A percentile compares a stretch with the other conserved stretches of the same genome.
These are phyloP conservation scores for Cucurbita moschata DNA, from an alignment of 306 rosid genomes.

Conservation along the genomic window DNA sequence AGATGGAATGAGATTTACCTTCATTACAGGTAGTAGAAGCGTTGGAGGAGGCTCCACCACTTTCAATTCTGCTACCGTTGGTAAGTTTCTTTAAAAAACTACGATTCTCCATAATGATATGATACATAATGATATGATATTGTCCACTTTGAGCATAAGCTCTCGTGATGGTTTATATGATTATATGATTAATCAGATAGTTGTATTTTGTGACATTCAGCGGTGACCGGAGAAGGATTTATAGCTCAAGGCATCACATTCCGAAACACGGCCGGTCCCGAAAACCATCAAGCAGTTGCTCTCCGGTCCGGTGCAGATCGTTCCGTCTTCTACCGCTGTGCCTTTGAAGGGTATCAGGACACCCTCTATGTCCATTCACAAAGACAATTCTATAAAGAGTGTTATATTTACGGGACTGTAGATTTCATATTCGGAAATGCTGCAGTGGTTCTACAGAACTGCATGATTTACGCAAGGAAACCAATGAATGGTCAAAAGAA, in stretches of 20 bases:
- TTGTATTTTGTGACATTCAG: constrained; percentile 12
- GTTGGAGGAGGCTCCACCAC: constrained; percentile 41
- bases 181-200: too few species aligned
- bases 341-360: constrained; percentile 51
- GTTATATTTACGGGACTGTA: constrained; percentile 37
- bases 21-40: constrained; percentile 40
- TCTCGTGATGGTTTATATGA: not conserved
- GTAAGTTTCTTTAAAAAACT: constrained; percentile 7
- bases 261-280: constrained; percentile 39
- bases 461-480: constrained; percentile 33
- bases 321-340: constrained; percentile 38
- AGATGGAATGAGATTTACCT: constrained; percentile 30
- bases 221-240: constrained; percentile 35
- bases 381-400: constrained; percentile 43
- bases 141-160: too few species aligned
- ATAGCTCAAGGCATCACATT: constrained; percentile 41
- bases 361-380: constrained; percentile 46
- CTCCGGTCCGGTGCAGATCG: constrained; percentile 35
- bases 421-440: constrained; percentile 57
- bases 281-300: constrained; percentile 52
- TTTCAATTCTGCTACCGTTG: constrained; percentile 43
- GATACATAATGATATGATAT: too few species aligned
- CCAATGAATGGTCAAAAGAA: constrained; percentile 27
- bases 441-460: constrained; percentile 28
- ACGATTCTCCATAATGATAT: too few species aligned